Evolutionary conservation across 257 asterid genomes (phyloP), one percentile per base, ranked within the genome.

Genomic region (Gentiana macrophylla): DNA sequence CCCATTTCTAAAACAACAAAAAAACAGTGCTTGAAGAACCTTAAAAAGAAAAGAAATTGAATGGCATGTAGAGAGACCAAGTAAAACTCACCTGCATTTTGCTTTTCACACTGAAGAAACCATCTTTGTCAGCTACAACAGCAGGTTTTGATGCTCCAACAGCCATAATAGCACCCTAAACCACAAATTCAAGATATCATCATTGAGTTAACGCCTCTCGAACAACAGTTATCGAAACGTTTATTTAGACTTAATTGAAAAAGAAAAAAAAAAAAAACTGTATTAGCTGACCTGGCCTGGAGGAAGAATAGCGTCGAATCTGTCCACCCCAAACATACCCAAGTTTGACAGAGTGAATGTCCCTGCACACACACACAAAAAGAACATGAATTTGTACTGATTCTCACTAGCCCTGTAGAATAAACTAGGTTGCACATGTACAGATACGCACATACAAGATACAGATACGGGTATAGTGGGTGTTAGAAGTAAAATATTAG

Each of bases 311-410:
- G 97, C 95, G 78, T 89, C 97, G 69, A 86, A 89, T 43, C 92
- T 74, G 71, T 90, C 97, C 65, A 84, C 95, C 70, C 97, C 96
- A 71, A 84, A 86, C 97, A 90, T 86, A 58, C 97, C 94, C 81
- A 90, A 71, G 68, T 90, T 90, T 32, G 97, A 84, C 49, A 90
- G 56, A 1, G 96, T 82, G 74, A 86, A 90, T 34, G 96, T 90
- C 68, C 97, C 97, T 90, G 57, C 35, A 65, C 6, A 55, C 24
- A 24, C 24, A 24, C 24, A 24, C 0, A 24, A 53, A 54, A 55
- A 61, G 44, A 13, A 4, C 15, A 49, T 6, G 43, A 47, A 55
- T 57, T 55, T 55, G 24, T 13, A 47, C 37, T 47, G 54, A 41
- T 0, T 4, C 6, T 61, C 3, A 49, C 13, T 15, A 32, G n/a